Base-by-base conservation (phyloP, 495 filamentous ascomycete species). In the Hyaloscypha finlandica region DNA sequence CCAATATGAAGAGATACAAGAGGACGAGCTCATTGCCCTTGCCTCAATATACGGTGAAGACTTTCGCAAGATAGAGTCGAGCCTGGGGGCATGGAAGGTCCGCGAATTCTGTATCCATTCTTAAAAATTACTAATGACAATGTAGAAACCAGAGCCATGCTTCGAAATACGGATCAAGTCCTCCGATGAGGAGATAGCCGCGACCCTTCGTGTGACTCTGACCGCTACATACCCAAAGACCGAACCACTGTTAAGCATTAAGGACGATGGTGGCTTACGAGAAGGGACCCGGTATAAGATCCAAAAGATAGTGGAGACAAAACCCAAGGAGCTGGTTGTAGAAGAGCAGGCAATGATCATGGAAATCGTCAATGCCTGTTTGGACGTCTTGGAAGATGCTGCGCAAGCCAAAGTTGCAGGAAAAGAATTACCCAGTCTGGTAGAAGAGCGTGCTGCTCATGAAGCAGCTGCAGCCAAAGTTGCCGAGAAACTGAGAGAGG, bases 141-240 rank as follows among this genome's bases (percentile, higher is more conserved):
- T 19, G 66, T 74, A 85, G 86, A 93, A 92, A 86, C 87, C 90
- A 4, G 90, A 96, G 73, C 86, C 90, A 33, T 83, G 85, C 0
- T 96, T 98, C 72, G 90, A 90, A 69, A 88, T 99, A 61, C 85
- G 82, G 60, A 79, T 97, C 35, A 91, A 87, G 71, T 84, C 92
- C 11, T 83, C 84, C 2, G 89, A 94, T 63, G 82, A 87, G 35
- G 87, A 91, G 11, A 80, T 88, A 33, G 77, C 78, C 19, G 78
- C 92, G 11, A 85, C 84, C 1, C 77, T 97, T 37, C 22, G 51
- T 60, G 90, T 95, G 42, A 88, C 90, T 37, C 75, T 99, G 31
- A 93, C 92, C 12, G 89, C 94, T 14, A 97, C 95, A 0, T 99
- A 99, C 77, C 96, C 96, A 8, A 97, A 94, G 76, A 90, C 92